Conservation (phyloP, 306 rosid genomes). For the Ormosia semicastrata region DNA sequence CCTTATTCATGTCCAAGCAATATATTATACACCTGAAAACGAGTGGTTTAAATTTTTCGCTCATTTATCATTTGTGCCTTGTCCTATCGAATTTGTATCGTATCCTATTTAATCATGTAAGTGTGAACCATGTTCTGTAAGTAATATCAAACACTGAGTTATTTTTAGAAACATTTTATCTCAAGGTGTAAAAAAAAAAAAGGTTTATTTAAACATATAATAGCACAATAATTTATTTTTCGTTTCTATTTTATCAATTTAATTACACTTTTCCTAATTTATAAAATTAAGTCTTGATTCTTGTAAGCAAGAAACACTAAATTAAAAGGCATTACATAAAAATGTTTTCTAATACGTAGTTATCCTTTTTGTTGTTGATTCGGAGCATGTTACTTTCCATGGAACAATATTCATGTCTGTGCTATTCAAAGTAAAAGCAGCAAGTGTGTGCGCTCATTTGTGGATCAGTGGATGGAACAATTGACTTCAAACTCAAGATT, state of each 20-base stretch:
- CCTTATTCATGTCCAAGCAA: neutral
- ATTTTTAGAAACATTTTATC: neutral
- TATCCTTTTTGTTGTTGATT: slow-evolving; percentile 1
- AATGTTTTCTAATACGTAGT: neutral
- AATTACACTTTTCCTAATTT: neutral
- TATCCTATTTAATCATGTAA: neutral
- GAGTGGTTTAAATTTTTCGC: neutral
- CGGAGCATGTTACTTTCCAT: neutral
- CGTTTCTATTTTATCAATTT: neutral
- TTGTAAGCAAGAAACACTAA: neutral
- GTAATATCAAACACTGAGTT: neutral
- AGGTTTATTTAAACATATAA: neutral
- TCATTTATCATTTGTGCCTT: neutral
- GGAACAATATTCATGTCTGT: neutral
- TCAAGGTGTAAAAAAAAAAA: neutral
- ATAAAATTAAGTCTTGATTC: neutral
- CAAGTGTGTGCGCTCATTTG: slow-evolving; percentile 2
- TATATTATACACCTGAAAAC: neutral
- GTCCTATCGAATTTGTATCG: neutral
- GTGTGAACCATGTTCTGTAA: neutral
- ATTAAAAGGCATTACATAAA: neutral
- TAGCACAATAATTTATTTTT: neutral
- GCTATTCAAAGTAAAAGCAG: slow-evolving; percentile 9
- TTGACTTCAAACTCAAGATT: slow-evolving; percentile 14
- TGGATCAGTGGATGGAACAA: slow-evolving; percentile 18